Percentiles rank a stretch among this genome's conserved stretches.
Conservation (phyloP, 2,329 filamentous ascomycete genomes). For the Pestalotiopsis sp. region DNA sequence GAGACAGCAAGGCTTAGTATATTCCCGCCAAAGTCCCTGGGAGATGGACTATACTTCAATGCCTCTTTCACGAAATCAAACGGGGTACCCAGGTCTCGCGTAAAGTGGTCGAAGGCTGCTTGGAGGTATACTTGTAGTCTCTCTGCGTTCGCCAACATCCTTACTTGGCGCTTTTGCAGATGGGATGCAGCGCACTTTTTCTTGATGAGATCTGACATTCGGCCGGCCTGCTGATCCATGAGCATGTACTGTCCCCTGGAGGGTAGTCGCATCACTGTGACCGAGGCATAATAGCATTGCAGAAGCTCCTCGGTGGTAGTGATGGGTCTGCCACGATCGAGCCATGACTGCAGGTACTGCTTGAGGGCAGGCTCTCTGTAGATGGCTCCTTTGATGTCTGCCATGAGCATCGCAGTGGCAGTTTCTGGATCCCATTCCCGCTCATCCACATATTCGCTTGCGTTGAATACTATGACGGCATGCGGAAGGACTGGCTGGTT, state of each 20-base stretch:
- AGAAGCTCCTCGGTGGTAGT: slow-evolving; percentile 42
- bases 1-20: slow-evolving; percentile 15
- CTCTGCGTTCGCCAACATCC: slow-evolving; percentile 8
- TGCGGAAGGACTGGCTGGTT: slow-evolving; percentile 55
- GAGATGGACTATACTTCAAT: slow-evolving; percentile 11
- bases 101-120: slow-evolving; percentile 10
- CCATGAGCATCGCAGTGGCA: slow-evolving; percentile 36
- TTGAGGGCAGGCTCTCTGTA: slow-evolving; percentile 28
- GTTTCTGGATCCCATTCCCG: slow-evolving; percentile 29
- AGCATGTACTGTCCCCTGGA: slow-evolving; percentile 7
- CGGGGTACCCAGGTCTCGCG: slow-evolving; percentile 7
- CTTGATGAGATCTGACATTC: slow-evolving; percentile 8
- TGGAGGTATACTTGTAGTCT: slow-evolving; percentile 8
- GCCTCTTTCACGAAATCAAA: slow-evolving; percentile 16
- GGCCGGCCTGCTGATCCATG: slow-evolving; percentile 9
- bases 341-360: slow-evolving; percentile 36
- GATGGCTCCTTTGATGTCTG: slow-evolving; percentile 27
- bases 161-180: slow-evolving; percentile 2
- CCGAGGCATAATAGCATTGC: slow-evolving; percentile 46
- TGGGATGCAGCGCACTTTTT: slow-evolving; percentile 2
- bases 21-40: slow-evolving; percentile 15
- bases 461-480: slow-evolving; percentile 51
- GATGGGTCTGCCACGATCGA: slow-evolving; percentile 36
- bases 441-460: slow-evolving; percentile 34
- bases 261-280: slow-evolving; percentile 24